These are phyloP conservation scores for Candida pseudoglaebosa DNA, from an alignment of 805 yeast species.

Conservation along the genomic window DNA sequence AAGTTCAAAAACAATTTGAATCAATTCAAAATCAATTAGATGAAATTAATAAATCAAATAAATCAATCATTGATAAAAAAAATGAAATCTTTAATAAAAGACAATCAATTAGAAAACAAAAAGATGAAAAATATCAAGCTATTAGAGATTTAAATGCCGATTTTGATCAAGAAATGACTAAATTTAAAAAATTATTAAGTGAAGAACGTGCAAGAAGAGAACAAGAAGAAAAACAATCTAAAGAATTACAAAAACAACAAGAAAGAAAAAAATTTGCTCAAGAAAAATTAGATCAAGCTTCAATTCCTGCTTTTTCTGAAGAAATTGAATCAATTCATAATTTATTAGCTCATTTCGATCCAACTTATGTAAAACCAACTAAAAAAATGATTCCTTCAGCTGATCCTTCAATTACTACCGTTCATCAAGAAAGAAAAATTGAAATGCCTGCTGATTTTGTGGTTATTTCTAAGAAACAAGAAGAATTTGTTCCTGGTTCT, in stretches of 20 bases:
- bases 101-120: slow-evolving; percentile 59
- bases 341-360: slow-evolving; percentile 72
- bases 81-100: slow-evolving; percentile 61
- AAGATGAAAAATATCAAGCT: slow-evolving; percentile 62
- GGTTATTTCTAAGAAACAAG: slow-evolving; percentile 60
- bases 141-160: slow-evolving; percentile 69
- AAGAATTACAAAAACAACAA: slow-evolving; percentile 49
- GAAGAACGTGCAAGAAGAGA: slow-evolving; percentile 67
- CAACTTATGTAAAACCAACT: slow-evolving; percentile 56
- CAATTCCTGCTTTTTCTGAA: slow-evolving; percentile 75
- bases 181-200: slow-evolving; percentile 63
- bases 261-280: slow-evolving; percentile 57
- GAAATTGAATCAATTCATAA: slow-evolving; percentile 77
- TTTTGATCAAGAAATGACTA: slow-evolving; percentile 69
- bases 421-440: slow-evolving; percentile 42
- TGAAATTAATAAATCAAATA: slow-evolving; percentile 55
- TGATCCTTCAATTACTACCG: slow-evolving; percentile 10
- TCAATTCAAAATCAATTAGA: slow-evolving; percentile 66
- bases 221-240: slow-evolving; percentile 57
- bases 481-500: slow-evolving; percentile 44
- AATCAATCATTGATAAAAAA: slow-evolving; percentile 63
- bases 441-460: slow-evolving; percentile 63
- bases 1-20: slow-evolving; percentile 66
- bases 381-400: slow-evolving; percentile 11
- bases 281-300: slow-evolving; percentile 66